phyloP scores from a whole-genome alignment of 2,329 filamentous ascomycete genomes.

The Pestalotiopsis sp. region DNA sequence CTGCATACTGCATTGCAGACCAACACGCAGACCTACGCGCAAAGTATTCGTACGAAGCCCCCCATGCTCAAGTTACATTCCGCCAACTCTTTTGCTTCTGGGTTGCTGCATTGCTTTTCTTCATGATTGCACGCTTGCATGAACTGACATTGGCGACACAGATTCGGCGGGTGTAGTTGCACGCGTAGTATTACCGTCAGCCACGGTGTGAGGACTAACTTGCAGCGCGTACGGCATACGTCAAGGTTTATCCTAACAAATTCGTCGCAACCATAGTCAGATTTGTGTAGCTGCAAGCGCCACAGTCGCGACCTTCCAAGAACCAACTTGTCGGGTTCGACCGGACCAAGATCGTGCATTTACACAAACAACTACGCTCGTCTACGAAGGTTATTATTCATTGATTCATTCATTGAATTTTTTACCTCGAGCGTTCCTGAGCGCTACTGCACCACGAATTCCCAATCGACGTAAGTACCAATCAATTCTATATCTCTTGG shows the following conservation, averaged over 20 bases:
- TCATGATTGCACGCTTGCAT: conserved; percentile 25
- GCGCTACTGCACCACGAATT: not conserved
- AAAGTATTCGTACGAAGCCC: not conserved
- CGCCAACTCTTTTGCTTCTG: not conserved
- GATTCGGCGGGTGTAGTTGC: conserved; percentile 17
- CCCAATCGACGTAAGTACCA: not conserved
- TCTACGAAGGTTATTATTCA: not conserved
- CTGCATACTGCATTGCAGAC: not conserved
- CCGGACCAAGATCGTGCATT: conserved; percentile 4
- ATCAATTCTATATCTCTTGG: not conserved
- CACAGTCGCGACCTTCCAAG: not conserved
- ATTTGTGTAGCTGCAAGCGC: not conserved
- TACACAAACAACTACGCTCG: not conserved
- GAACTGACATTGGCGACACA: conserved; percentile 27
- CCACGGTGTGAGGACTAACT: conserved; percentile 23
- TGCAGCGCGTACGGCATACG: conserved; percentile 16
- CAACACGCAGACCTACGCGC: not conserved
- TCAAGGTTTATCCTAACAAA: not conserved
- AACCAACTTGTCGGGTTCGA: conserved; percentile 5
- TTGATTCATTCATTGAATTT: not conserved
- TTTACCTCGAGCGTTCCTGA: not conserved
- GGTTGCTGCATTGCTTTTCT: conserved; percentile 11
- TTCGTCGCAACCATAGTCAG: not conserved
- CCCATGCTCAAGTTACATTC: not conserved
- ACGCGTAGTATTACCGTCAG: conserved; percentile 11